Evolutionary conservation across 306 rosid genomes (phyloP), one percentile per base, ranked within the genome.

Genomic region (Citrullus mucosospermus): DNA sequence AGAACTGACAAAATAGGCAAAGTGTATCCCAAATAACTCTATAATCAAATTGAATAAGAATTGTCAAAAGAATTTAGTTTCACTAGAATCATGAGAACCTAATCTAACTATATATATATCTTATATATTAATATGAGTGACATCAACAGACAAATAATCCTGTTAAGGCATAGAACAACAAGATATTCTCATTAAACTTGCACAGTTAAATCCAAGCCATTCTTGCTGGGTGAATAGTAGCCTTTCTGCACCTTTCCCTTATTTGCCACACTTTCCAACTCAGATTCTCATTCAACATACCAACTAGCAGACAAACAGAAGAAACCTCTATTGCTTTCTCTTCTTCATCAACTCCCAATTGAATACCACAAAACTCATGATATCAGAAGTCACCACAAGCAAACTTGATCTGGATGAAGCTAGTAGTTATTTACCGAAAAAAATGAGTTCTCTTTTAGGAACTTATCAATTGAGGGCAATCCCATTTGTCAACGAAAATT

Each of bases 301-400:
- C 62, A 73, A 73, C 78, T 51, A 71, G 58, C 58, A 48, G 41
- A 28, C 43, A 72, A 50, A 72, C 59, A 46, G 77, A 48, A 48
- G 53, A 72, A 72, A 28, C 17, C 77, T 72, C 22, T 25, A 72
- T 50, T 15, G 6, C 78, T 16, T 53, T 73, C 30, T 53, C 60
- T 74, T 74, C 78, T 53, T 53, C 62, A 17, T 74, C 78, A 74
- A 30, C 43, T 32, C 78, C 60, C 28, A 74, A 74, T 15, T 30
- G 62, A 74, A 51, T 72, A 43, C 54, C 54, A 39, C 32, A 68
- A 13, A 74, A 74, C 48, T 74, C 62, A 74, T 71, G 77, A 17
- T 54, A 73, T 73, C 78, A 73, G 78, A 74, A 50, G 28, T 53
- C 61, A 50, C 78, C 78, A 53, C 78, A 32, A 51, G 78, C 62